Conservation (phyloP, 2,329 filamentous ascomycete genomes). For the Cryphonectria nitschkei region DNA sequence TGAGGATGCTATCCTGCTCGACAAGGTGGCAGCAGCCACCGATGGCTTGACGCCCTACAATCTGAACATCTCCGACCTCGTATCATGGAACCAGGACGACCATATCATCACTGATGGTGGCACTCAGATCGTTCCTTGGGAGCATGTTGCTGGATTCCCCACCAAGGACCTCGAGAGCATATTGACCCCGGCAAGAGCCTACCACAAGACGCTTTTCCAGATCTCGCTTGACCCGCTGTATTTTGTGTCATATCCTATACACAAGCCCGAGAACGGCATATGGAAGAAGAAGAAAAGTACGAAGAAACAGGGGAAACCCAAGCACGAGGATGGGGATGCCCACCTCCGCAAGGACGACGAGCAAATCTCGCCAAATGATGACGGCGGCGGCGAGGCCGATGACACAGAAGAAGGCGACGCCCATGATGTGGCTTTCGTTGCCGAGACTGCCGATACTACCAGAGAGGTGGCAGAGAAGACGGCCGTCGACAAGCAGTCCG, state of each 20-base stretch:
- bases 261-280: slow-evolving; percentile 75
- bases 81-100: slow-evolving; percentile 56
- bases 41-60: slow-evolving; percentile 36
- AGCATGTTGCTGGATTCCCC: slow-evolving; percentile 73
- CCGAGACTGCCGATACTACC: slow-evolving; percentile 39
- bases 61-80: slow-evolving; percentile 44
- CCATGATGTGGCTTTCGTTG: slow-evolving; percentile 30
- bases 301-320: slow-evolving; percentile 39
- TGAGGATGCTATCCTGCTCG: slow-evolving; percentile 56
- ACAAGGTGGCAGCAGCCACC: slow-evolving; percentile 48
- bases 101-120: slow-evolving; percentile 60
- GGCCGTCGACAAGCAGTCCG: slow-evolving; percentile 43
- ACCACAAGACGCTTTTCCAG: slow-evolving; percentile 83
- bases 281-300: slow-evolving; percentile 73
- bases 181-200: slow-evolving; percentile 73
- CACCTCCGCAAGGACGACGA: slow-evolving; percentile 36
- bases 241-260: slow-evolving; percentile 82
- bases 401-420: slow-evolving; percentile 24
- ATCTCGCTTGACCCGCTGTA: slow-evolving; percentile 78
- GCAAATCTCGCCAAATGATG: slow-evolving; percentile 33
- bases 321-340: slow-evolving; percentile 34
- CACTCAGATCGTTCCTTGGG: slow-evolving; percentile 67
- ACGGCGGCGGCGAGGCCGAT: slow-evolving; percentile 27
- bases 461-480: slow-evolving; percentile 36
- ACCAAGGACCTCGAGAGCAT: slow-evolving; percentile 81